Base-by-base conservation (phyloP, 2,329 filamentous ascomycete genomes). In the Colletotrichum simmondsii region DNA sequence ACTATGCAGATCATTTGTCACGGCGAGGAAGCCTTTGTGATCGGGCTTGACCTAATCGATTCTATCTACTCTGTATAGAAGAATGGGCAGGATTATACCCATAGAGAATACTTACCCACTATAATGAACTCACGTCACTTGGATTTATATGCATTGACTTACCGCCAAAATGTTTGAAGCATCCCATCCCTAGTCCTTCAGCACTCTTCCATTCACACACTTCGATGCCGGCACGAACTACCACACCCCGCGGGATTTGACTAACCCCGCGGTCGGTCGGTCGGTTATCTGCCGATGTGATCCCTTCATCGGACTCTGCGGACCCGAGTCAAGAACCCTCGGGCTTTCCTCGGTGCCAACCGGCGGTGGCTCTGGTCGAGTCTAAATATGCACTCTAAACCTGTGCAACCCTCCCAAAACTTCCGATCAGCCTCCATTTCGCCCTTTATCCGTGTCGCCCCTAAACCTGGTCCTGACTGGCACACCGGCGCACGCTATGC, bases 21-120 rank as follows among this genome's bases (percentile, higher is more conserved):
- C 73, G 58, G 73, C 70, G 19, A 72, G 71, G 22, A 74, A 74
- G 52, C 73, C 73, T 32, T 32, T 74, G 66, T 28, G 63, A 60
- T 69, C 24, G 65, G 22, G 42, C 12, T 37, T 53, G 10, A 26
- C 12, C 8, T 24, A 8, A 7, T 37, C 24, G 37, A n/a, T 22
- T 30, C 22, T 7, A 11, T 58, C 26, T 54, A 54, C 42, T 5
- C 14, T 58, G 26, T 54, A 46, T 53, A 59, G 35, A 59, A 14
- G 16, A 32, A 7, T 30, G 7, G 30, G 19, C 16, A 37, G 16
- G 60, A 35, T 32, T 32, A 65, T 32, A 49, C 19, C 16, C 37
- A 53, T 28, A 28, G 32, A 56, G 30, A 63, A 32, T 68, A 42
- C 37, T 19, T 7, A 42, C 37, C 35, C 7, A 56, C 19, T 35